phyloP scores from a whole-genome alignment of 192 early-diverging fungal species.

The Cladochytrium replicatum region DNA sequence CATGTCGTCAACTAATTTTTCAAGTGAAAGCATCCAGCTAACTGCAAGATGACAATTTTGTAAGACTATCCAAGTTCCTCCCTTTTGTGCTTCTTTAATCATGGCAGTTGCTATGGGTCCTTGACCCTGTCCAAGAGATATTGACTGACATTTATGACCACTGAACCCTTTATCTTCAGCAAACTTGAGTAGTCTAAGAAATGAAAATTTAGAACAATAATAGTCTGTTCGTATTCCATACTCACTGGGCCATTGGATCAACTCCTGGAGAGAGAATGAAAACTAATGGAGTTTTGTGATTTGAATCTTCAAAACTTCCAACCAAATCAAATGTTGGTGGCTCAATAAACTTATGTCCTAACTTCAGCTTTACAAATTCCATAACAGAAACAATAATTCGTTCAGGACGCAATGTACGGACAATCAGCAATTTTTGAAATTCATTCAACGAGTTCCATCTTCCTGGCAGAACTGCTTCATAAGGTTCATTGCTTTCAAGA shows the following conservation, averaged over 20 bases:
- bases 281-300: constrained; percentile 38
- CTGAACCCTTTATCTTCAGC: constrained; percentile 50
- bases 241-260: constrained; percentile 55
- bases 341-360: constrained; percentile 59
- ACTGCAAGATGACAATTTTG: constrained; percentile 60
- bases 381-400: constrained; percentile 41
- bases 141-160: constrained; percentile 43
- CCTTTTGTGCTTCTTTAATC: constrained; percentile 49
- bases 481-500: constrained; percentile 31
- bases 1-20: constrained; percentile 56
- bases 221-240: constrained; percentile 4
- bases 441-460: constrained; percentile 38
- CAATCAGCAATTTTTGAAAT: constrained; percentile 39
- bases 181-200: constrained; percentile 47
- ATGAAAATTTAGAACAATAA: constrained; percentile 11
- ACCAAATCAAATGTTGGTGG: constrained; percentile 53
- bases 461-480: constrained; percentile 28
- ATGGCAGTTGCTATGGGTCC: constrained; percentile 50
- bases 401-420: constrained; percentile 43
- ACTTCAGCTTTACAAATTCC: constrained; percentile 48
- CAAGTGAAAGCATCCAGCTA: constrained; percentile 41
- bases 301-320: constrained; percentile 53
- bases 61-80: constrained; percentile 52
- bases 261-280: constrained; percentile 58
- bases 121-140: constrained; percentile 54